Conservation (phyloP, 192 early-diverging fungal genomes). For the Linnemannia zychae region DNA sequence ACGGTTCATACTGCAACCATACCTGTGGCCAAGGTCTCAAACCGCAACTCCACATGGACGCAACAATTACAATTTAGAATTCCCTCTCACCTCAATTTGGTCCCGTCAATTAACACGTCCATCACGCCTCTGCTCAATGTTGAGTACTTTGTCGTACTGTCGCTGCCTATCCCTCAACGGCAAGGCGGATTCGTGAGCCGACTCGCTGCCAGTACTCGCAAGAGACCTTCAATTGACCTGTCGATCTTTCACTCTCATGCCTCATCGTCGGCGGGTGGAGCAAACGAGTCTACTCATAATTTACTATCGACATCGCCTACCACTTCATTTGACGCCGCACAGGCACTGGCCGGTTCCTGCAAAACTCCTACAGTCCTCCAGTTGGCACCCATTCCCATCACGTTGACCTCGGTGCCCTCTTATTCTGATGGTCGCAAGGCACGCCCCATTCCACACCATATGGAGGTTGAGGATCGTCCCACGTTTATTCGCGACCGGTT, state of each 20-base stretch:
- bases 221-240: slow-evolving; percentile 13
- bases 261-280: not conserved
- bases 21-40: slow-evolving; percentile 25
- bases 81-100: slow-evolving; percentile 8
- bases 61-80: slow-evolving; percentile 42
- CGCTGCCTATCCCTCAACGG: slow-evolving; percentile 25
- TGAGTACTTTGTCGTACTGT: slow-evolving; percentile 30
- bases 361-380: not conserved
- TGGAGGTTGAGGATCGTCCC: slow-evolving; percentile 26
- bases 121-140: slow-evolving; percentile 29
- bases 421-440: not conserved
- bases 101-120: slow-evolving; percentile 21
- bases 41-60: slow-evolving; percentile 25
- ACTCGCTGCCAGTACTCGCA: not conserved
- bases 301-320: not conserved
- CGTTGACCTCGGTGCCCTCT: slow-evolving; percentile 14
- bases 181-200: slow-evolving; percentile 34
- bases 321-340: not conserved
- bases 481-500: slow-evolving; percentile 43
- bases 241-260: slow-evolving; percentile 12
- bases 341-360: not conserved
- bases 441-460: slow-evolving; percentile 32
- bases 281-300: not conserved
- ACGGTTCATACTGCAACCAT: slow-evolving; percentile 29
- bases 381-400: slow-evolving; percentile 33